Base-by-base conservation (phyloP, 2,329 filamentous ascomycete genomes). In the Davidsoniella eucalypti region DNA sequence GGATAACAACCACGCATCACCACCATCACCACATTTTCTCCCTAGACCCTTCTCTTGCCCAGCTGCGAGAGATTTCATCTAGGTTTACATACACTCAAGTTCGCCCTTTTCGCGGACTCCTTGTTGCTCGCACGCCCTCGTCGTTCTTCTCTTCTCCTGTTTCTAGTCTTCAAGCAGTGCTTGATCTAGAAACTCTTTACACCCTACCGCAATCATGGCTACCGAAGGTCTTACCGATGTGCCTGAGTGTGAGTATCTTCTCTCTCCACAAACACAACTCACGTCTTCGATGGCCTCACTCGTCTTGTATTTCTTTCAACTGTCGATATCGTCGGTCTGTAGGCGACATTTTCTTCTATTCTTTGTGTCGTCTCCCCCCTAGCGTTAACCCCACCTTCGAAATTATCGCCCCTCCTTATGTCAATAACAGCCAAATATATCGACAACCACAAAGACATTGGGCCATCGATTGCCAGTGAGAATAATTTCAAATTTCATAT, bases 141-240 rank as follows among this genome's bases (percentile, higher is more conserved):
- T 58, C 60, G 59, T 64, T 64, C 59, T 61, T 61, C 55, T 57
- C 54, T 58, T 56, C 48, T 56, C 53, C 25, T 47, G 48, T 64
- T 64, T 70, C 73, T 79, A 78, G 82, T 75, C 87, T 78, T 73
- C 77, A 83, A 80, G 75, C 80, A 71, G 72, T 68, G 82, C 80
- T 83, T 86, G 84, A 78, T 81, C 80, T 78, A 73, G 73, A 72
- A 64, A 75, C 78, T 57, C 53, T 56, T 53, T 38, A 40, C 37
- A 54, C 68, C 62, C 63, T 71, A 75, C 72, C 81, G 81, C 86
- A 90, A 95, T 84, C 79, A 96, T 96, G 90, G 90, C 88, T 87
- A 84, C 87, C 64, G 94, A 93, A 78, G 90, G 90, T 78, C 87
- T 96, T 75, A 88, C 95, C 78, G 90, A 96, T 69, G 82, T 94